Evolutionary conservation across 345 rosid genomes (phyloP).

Genomic region (Acer campestre): DNA sequence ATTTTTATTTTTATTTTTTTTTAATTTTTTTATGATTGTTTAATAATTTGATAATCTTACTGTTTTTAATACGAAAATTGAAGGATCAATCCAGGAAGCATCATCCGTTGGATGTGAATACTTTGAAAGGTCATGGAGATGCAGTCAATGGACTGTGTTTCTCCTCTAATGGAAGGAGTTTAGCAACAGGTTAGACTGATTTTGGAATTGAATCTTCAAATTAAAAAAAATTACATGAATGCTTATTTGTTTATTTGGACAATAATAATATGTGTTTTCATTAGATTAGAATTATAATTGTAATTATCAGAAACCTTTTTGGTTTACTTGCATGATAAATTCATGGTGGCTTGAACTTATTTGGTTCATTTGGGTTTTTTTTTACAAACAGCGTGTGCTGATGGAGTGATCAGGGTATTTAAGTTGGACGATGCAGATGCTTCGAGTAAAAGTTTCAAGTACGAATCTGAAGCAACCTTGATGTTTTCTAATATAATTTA

Average conservation of each 20-base stretch:
- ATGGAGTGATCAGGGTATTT: constrained; percentile 84
- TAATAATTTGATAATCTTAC: neutral
- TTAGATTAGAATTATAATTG: too few species aligned
- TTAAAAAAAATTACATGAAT: neutral
- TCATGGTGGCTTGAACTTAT: neutral
- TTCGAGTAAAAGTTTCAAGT: constrained; percentile 96
- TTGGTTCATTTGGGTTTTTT: constrained; percentile 10
- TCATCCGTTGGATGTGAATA: constrained; percentile 91
- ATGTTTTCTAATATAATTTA: neutral
- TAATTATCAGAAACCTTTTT: neutral
- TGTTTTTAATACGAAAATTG: neutral
- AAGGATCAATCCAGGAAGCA: constrained; percentile 80
- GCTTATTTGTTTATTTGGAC: neutral
- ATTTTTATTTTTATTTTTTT: too few species aligned
- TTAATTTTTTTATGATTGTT: neutral
- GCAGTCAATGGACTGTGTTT: constrained; percentile 78
- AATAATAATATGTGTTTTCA: too few species aligned
- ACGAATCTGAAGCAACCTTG: constrained; percentile 25
- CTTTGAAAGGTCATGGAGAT: constrained; percentile 96
- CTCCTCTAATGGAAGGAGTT: constrained; percentile 68
- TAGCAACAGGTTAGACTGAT: constrained; percentile 69
- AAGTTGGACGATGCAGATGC: constrained; percentile 96
- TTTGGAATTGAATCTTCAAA: neutral
- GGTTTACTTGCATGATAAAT: neutral
- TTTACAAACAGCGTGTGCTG: constrained; percentile 71